Evolutionary conservation across 1,139 yeast species (phyloP), one percentile per base, ranked within the genome.

Genomic region (Kurtzmaniella quercitrusa): DNA sequence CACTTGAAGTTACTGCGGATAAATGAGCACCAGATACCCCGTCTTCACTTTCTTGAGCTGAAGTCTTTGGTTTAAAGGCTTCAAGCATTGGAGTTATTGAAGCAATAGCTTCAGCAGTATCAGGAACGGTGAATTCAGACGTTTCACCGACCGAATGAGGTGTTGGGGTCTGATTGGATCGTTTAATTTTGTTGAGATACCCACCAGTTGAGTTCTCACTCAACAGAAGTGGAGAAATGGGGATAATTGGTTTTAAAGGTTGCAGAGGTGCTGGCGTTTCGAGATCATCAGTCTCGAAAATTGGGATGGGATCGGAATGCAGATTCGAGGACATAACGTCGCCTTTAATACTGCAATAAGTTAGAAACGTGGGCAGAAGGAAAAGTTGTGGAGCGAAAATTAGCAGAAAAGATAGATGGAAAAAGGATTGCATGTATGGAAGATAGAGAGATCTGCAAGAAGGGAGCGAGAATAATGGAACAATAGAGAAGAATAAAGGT

Each of bases 81-180:
- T 84, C 86, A 40, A 85, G 62, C 62, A 85, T 84, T 2, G 94
- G 93, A 0, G 93, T 93, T 34, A 85, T 79, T 0, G 88, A 77
- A 2, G 87, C 91, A 67, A 85, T 82, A 4, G 93, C 91, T 50
- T 70, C 78, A 46, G 70, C 70, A 2, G 77, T 70, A 23, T 66
- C 68, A 2, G 67, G 71, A 1, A 63, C 53, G 2, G 62, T 53
- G 7, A 50, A 44, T 3, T 55, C 51, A 10, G 25, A n/a, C 11
- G 18, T 27, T 14, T 31, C 11, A n/a, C 14, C 15, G 18, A 8
- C 11, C 10, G 31, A 11, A 4, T 27, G 31, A 10, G 31, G 14
- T 4, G 23, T 38, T 11, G 19, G 25, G 23, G 43, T 37, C 21
- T 15, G 25, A 34, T 17, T 15, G 38, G 27, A 27, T 4, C 12